Conservation (phyloP, 352 stramenopile species). For the Phytophthora lateralis region DNA sequence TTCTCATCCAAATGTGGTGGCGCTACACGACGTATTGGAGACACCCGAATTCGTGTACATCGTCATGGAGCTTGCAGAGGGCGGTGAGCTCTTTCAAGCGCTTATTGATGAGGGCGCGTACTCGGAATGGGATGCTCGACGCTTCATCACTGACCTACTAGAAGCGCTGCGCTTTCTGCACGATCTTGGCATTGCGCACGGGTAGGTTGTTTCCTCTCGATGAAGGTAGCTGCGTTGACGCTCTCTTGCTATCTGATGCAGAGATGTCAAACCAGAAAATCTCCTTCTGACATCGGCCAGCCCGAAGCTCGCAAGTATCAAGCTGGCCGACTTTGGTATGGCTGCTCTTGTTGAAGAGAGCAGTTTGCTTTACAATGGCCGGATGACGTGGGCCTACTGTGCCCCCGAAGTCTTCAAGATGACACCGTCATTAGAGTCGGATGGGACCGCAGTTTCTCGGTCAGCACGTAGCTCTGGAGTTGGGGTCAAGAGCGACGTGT, state of each 20-base stretch:
- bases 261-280: constrained; percentile 87
- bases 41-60: constrained; percentile 56
- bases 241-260: constrained; percentile 32
- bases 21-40: constrained; percentile 57
- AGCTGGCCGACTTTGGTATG: constrained; percentile 86
- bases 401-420: constrained; percentile 65
- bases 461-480: constrained; percentile 35
- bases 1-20: constrained; percentile 63
- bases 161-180: constrained; percentile 71
- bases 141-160: constrained; percentile 56
- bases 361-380: constrained; percentile 49
- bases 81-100: constrained; percentile 74
- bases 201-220: constrained; percentile 28
- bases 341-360: constrained; percentile 62
- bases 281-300: constrained; percentile 79
- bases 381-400: constrained; percentile 72
- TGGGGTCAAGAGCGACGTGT: constrained; percentile 77
- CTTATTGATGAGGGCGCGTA: constrained; percentile 76
- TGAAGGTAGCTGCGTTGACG: background rate
- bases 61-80: constrained; percentile 61
- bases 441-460: constrained; percentile 12
- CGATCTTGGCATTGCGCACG: constrained; percentile 69
- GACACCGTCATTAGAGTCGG: constrained; percentile 1
- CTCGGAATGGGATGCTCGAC: constrained; percentile 71
- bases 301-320: constrained; percentile 68